Percentiles rank a stretch among this genome's conserved stretches.
Evolutionary conservation across 2,329 filamentous ascomycete genomes (phyloP).

Genomic region (Phyllachora maydis): DNA sequence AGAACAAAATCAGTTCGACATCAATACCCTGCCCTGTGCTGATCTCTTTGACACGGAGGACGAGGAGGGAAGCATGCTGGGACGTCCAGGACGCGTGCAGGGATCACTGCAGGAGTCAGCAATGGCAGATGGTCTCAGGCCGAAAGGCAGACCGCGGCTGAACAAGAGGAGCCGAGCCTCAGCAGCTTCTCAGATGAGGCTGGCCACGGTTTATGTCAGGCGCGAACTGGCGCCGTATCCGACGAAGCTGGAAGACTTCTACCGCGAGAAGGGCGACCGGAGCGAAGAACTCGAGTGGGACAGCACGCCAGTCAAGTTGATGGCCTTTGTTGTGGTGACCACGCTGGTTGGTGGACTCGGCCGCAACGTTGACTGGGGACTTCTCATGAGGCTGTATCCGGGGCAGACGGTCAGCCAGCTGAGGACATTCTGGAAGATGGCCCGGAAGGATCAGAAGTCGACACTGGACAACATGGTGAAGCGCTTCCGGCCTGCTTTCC

Average conservation of each 20-base stretch:
- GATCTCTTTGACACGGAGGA: constrained; percentile 13
- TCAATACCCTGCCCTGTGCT: constrained; percentile 20
- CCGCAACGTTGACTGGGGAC: constrained; percentile 37
- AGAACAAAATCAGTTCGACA: constrained; percentile 16
- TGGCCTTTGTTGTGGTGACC: constrained; percentile 35
- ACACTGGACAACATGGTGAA: constrained; percentile 35
- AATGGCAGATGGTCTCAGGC: no score
- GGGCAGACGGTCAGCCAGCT: constrained; percentile 26
- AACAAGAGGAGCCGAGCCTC: no score
- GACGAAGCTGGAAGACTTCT: constrained; percentile 12
- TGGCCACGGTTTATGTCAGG: no score
- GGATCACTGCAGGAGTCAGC: no score
- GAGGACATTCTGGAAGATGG: constrained; percentile 30
- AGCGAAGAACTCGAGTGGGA: constrained; percentile 18
- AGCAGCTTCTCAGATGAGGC: no score
- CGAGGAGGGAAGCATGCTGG: constrained; percentile 6
- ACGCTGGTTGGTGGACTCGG: constrained; percentile 39
- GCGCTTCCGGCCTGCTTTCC: constrained; percentile 44
- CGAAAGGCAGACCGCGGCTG: no score
- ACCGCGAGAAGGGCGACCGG: constrained; percentile 11
- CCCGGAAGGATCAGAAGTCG: constrained; percentile 26
- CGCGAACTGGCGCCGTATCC: constrained; percentile 13
- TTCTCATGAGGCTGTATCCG: constrained; percentile 34
- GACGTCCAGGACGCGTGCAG: no score
- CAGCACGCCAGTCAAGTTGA: constrained; percentile 23